A percentile compares a stretch with the other conserved stretches of the same genome.
phyloP scores from a whole-genome alignment of 2,329 filamentous ascomycete genomes.

The Pseudogymnoascus destructans region DNA sequence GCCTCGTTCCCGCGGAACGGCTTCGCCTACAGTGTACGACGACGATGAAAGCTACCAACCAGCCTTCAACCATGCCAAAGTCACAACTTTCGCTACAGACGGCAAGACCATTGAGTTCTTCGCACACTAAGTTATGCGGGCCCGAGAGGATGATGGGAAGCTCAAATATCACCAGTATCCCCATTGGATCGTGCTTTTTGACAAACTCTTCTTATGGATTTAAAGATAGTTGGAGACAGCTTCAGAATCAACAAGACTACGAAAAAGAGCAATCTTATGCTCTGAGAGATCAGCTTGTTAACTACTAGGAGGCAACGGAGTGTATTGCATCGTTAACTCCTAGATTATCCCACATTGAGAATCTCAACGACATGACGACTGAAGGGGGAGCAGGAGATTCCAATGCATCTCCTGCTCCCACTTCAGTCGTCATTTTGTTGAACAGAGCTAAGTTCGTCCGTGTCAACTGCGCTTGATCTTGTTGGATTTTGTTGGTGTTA shows the following conservation, averaged over 20 bases:
- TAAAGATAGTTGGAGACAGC: not conserved
- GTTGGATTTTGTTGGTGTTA: not conserved
- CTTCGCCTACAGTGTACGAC: not conserved
- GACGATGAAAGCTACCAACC: not conserved
- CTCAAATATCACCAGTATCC: conserved; percentile 16
- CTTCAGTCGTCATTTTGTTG: not conserved
- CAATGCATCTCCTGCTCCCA: not conserved
- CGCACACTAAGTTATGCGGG: conserved; percentile 14
- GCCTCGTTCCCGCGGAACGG: not conserved
- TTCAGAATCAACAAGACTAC: not conserved
- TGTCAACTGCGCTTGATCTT: not conserved
- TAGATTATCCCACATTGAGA: not conserved
- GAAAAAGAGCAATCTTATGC: not conserved
- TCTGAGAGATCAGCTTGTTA: not conserved
- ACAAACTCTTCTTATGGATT: not conserved
- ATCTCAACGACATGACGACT: not conserved
- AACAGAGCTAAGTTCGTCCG: not conserved
- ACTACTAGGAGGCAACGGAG: not conserved
- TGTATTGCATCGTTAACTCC: not conserved
- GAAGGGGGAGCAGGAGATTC: no score
- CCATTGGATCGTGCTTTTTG: not conserved
- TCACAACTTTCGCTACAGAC: conserved; percentile 18
- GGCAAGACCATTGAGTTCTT: conserved; percentile 15
- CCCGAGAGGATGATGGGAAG: conserved; percentile 11
- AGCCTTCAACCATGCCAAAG: not conserved